Evolutionary conservation across 2,329 filamentous ascomycete species (phyloP), one percentile per base, ranked within the genome.

Genomic region (Fusarium decemcellulare): DNA sequence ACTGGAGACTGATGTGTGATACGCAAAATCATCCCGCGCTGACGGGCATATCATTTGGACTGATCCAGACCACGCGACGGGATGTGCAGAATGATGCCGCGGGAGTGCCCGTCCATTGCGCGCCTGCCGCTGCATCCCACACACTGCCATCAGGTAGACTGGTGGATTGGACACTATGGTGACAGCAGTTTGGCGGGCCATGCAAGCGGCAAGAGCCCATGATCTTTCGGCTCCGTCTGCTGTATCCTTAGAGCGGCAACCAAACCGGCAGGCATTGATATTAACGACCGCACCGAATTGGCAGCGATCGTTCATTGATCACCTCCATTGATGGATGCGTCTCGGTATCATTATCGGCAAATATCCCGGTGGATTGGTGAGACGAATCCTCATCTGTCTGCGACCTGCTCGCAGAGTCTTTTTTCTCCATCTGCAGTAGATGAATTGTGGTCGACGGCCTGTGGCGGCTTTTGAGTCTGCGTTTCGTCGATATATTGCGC

Each of bases 91-190:
- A 54, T 46, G 57, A 67, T 65, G 61, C 61, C 53, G 69, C 72
- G 72, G 72, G 72, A 74, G 72, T 61, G 72, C 65, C 72, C 72
- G 72, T 63, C 63, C 44, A 60, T 72, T 72, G 67, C 72, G 67
- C 72, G 67, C 67, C 67, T 72, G 71, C 72, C 72, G 72, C 69
- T 70, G 70, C 67, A 67, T 63, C 58, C 65, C 59, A 37, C 53
- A 55, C 50, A 59, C 55, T 37, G 32, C 43, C 23, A 55, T 40
- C 23, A 23, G 23, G 23, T 23, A 52, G 46, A 59, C 53, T 65
- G 55, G 59, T 58, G 56, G 52, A 70, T 65, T 64, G 61, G 67
- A 65, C 55, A 46, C 59, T 62, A 57, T 44, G 60, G 61, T 65
- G 65, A 71, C 61, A 56, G 63, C 63, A 59, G 37, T 46, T 63